These are phyloP conservation scores for Geranomyces michiganensis DNA, from an alignment of 192 early-diverging fungal genomes.

Conservation along the genomic window DNA sequence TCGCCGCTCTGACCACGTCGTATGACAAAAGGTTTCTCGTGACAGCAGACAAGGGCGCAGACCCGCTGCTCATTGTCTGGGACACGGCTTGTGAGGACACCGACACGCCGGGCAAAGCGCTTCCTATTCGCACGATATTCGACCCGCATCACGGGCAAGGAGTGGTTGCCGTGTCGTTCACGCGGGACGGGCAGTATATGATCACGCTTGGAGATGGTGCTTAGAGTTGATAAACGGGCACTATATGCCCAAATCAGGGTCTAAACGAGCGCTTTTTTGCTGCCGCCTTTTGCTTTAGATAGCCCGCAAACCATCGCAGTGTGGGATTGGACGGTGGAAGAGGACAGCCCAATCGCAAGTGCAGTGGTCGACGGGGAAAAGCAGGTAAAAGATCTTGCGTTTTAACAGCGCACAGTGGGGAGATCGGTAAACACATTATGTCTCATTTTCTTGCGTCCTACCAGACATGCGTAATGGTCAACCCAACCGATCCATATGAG, in stretches of 20 bases:
- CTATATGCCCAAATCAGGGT: no score
- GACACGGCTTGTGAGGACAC: constrained; percentile 40
- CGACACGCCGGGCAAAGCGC: constrained; percentile 26
- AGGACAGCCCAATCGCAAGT: constrained; percentile 40
- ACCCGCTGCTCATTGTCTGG: constrained; percentile 60
- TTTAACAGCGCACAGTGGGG: background rate
- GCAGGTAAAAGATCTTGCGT: constrained; percentile 47
- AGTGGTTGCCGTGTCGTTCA: constrained; percentile 49
- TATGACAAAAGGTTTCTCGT: constrained; percentile 51
- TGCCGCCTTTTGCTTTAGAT: constrained; percentile 10
- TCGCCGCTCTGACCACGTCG: constrained; percentile 44
- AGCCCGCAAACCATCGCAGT: constrained; percentile 48
- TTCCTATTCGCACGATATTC: constrained; percentile 63
- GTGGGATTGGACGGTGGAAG: constrained; percentile 60
- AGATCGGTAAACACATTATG: background rate
- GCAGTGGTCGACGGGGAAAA: constrained; percentile 43
- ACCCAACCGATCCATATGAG: constrained; percentile 51
- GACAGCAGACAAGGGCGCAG: constrained; percentile 56
- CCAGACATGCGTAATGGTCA: constrained; percentile 51
- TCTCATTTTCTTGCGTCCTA: background rate
- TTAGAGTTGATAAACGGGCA: no score
- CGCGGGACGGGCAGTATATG: constrained; percentile 50
- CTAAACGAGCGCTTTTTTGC: background rate
- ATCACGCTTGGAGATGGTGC: constrained; percentile 59
- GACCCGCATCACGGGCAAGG: constrained; percentile 56